phyloP scores from a whole-genome alignment of 352 stramenopile genomes.

The Thraustochytrium striatum region DNA sequence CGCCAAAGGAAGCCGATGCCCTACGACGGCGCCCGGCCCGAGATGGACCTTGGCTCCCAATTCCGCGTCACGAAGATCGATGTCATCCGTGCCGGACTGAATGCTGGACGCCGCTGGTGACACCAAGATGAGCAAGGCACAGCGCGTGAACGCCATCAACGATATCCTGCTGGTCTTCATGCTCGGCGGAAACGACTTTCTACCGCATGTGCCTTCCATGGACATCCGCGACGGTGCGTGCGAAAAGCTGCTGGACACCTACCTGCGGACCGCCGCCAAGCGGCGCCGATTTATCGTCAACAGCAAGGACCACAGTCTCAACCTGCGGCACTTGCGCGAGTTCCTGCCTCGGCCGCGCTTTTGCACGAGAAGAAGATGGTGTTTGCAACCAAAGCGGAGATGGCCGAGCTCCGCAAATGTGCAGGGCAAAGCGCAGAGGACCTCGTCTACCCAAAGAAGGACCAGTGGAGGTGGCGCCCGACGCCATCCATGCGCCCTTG shows the following conservation, averaged over 20 bases:
- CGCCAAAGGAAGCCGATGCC: not conserved
- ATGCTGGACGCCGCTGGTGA: too few relatives aligned
- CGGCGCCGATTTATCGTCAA: not conserved
- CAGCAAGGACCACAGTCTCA: constrained; percentile 52
- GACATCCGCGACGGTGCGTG: constrained; percentile 70
- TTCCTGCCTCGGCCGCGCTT: too few relatives aligned
- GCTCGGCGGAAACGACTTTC: constrained; percentile 97
- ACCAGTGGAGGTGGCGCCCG: too few relatives aligned
- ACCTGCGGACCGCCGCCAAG: constrained; percentile 33
- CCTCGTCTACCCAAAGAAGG: too few relatives aligned
- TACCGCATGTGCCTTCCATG: constrained; percentile 91
- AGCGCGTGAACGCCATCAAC: constrained; percentile 96
- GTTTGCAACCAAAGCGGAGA: too few relatives aligned
- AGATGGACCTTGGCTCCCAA: constrained; percentile 69
- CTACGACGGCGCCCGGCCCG: constrained; percentile 62
- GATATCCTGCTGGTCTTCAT: constrained; percentile 99
- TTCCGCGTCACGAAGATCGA: constrained; percentile 59
- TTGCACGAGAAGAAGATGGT: too few relatives aligned
- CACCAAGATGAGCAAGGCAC: constrained; percentile 73
- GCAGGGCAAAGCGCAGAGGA: too few relatives aligned
- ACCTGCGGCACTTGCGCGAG: too few relatives aligned
- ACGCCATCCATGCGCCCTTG: too few relatives aligned
- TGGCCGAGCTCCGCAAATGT: too few relatives aligned
- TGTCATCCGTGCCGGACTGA: too few relatives aligned
- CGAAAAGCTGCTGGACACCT: constrained; percentile 57